Percentiles rank a stretch among this genome's conserved stretches.
Evolutionary conservation across 371 early-diverging fungal genomes (phyloP).

Genomic region (Choanephora cucurbitarum): DNA sequence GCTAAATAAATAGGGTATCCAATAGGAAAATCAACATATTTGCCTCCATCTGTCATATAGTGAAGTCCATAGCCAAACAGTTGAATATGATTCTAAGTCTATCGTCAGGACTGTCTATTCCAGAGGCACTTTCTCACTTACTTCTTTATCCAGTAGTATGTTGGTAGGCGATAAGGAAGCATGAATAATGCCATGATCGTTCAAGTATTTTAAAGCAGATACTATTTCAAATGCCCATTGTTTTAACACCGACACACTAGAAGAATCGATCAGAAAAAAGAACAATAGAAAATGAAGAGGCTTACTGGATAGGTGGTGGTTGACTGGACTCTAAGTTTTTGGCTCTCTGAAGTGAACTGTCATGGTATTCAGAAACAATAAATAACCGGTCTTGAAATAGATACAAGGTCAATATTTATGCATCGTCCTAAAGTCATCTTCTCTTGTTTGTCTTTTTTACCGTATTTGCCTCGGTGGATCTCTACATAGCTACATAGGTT

Average conservation of each 20-base stretch:
- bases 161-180: slow-evolving; percentile 54
- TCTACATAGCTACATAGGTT: slow-evolving; percentile 63
- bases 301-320: slow-evolving; percentile 24
- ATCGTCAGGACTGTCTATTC: not conserved
- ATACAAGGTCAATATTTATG: too few species aligned
- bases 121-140: slow-evolving; percentile 17
- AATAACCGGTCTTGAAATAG: slow-evolving; percentile 55
- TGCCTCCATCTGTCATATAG: slow-evolving; percentile 62
- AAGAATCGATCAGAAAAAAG: too few species aligned
- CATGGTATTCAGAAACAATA: slow-evolving; percentile 60
- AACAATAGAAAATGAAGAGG: too few species aligned
- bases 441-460: slow-evolving; percentile 31
- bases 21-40: slow-evolving; percentile 66
- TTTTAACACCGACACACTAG: slow-evolving; percentile 29
- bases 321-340: slow-evolving; percentile 24
- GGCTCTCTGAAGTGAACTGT: slow-evolving; percentile 38
- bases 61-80: slow-evolving; percentile 64
- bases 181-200: slow-evolving; percentile 51
- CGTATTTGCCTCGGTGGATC: slow-evolving; percentile 62
- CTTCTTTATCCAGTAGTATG: slow-evolving; percentile 54
- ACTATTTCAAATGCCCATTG: slow-evolving; percentile 62
- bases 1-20: slow-evolving; percentile 49
- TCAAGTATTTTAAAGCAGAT: slow-evolving; percentile 54
- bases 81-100: slow-evolving; percentile 50
- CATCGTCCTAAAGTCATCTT: not conserved